A percentile compares a stretch with the other conserved stretches of the same genome.
Evolutionary conservation across 805 yeast species (phyloP).

Genomic region (Cyberlindnera euphorbiiphila): DNA sequence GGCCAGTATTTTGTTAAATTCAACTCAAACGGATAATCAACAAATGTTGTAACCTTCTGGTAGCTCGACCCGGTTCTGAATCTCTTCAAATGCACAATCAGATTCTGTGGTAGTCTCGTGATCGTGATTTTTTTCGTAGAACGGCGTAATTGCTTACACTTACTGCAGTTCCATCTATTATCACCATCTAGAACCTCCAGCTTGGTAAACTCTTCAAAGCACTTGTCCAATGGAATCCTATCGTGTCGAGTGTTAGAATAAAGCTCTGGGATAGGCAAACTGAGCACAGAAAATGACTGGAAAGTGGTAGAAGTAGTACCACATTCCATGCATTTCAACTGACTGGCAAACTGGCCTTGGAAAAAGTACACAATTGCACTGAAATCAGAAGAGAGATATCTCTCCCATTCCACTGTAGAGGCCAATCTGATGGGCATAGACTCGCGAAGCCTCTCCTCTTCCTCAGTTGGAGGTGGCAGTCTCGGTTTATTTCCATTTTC

Average conservation of each 20-base stretch:
- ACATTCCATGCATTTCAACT: slow-evolving; percentile 69
- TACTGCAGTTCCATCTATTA: slow-evolving; percentile 82
- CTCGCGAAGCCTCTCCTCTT: slow-evolving; percentile 73
- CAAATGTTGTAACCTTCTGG: slow-evolving; percentile 41
- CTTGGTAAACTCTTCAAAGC: slow-evolving; percentile 74
- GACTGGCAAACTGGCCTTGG: slow-evolving; percentile 88
- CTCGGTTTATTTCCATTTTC: slow-evolving; percentile 53
- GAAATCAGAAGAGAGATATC: slow-evolving; percentile 73
- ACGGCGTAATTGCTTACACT: slow-evolving; percentile 57
- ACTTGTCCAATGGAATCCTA: slow-evolving; percentile 45
- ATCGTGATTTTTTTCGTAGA: slow-evolving; percentile 69
- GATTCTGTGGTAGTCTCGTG: slow-evolving; percentile 71
- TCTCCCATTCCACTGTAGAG: slow-evolving; percentile 88
- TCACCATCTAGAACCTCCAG: slow-evolving; percentile 72
- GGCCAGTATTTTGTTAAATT: slow-evolving; percentile 39
- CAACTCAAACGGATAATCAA: slow-evolving; percentile 62
- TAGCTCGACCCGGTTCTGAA: slow-evolving; percentile 46
- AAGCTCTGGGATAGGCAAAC: slow-evolving; percentile 70
- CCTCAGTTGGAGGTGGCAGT: slow-evolving; percentile 56
- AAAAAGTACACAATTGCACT: slow-evolving; percentile 77
- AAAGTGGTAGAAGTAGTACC: slow-evolving; percentile 78
- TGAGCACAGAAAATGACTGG: slow-evolving; percentile 73
- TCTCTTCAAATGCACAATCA: slow-evolving; percentile 83
- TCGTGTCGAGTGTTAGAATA: slow-evolving; percentile 26
- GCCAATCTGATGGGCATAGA: slow-evolving; percentile 72